Base-by-base conservation (phyloP, 768 basidiomycete genomes). In the Boletus rubroflammeus region DNA sequence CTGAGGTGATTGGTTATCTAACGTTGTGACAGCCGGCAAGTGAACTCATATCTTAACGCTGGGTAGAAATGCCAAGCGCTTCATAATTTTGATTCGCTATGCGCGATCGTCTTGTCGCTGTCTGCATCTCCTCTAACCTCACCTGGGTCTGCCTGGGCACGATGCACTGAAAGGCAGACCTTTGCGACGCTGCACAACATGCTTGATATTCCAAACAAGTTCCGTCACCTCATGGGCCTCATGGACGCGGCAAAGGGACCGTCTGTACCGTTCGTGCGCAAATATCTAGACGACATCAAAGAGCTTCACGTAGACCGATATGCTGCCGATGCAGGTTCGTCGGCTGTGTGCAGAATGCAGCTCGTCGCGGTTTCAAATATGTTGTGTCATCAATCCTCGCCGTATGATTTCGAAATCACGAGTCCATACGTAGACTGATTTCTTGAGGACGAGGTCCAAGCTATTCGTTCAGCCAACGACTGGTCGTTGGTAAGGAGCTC, bases 81-180 rank as follows among this genome's bases (percentile, higher is more conserved):
- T 62, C 81, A 82, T 65, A 89, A 89, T 65, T 83, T 83, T 56
- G 77, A 83, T 36, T 83, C 85, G 0, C 79, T 86, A 81, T 80
- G 82, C 59, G 82, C 86, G 5, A 79, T 90, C 56, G 76, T 82
- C 56, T 80, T 77, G 31, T 85, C 81, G 5, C 74, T 90, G 46
- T 81, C 83, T 1, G 82, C 81, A 60, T 76, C 76, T 21, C 81
- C 80, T 17, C 74, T 88, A 51, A 73, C 76, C 10, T 78, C 80
- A 32, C 72, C 86, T 29, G 79, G 79, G 52, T 66, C 85, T 43
- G 86, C 85, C 10, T 88, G 84, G 87, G 80, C 78, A n/a, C 82
- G 84, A 59, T 80, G 83, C 39, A 72, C 72, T 34, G 78, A 78
- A 21, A 78, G 78, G 61, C 72, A 76, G 7, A 72, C 68, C 36